Evolutionary conservation across 257 asterid genomes (phyloP).

Genomic region (Lithospermum erythrorhizon): DNA sequence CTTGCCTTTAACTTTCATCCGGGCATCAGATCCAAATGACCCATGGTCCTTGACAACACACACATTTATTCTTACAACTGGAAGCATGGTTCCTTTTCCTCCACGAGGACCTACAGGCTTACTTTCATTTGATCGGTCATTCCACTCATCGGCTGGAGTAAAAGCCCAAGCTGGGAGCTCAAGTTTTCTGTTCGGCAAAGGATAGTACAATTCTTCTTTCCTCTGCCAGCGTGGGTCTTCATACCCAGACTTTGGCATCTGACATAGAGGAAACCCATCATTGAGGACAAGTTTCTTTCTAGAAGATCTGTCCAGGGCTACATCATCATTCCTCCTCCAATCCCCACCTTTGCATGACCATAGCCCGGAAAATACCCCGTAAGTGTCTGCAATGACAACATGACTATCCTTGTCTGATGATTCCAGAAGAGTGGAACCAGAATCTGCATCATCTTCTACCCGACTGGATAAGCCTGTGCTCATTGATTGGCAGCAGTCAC

Average conservation of each 20-base stretch:
- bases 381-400: conserved; percentile 25
- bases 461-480: conserved; percentile 15
- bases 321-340: conserved; percentile 88
- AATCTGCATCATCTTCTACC: conserved; percentile 32
- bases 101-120: conserved; percentile 53
- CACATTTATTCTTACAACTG: conserved; percentile 92
- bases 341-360: conserved; percentile 97
- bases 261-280: conserved; percentile 86
- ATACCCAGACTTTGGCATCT: conserved; percentile 66
- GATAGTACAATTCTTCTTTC: conserved; percentile 64
- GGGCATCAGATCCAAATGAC: conserved; percentile 72
- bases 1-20: conserved; percentile 55
- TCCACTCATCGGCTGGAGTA: conserved; percentile 70
- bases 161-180: conserved; percentile 92
- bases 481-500: conserved; percentile 24
- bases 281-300: conserved; percentile 75
- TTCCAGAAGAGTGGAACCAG: conserved; percentile 18
- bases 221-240: conserved; percentile 89
- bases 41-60: conserved; percentile 95
- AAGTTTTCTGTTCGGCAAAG: conserved; percentile 65
- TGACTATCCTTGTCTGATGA: conserved; percentile 39
- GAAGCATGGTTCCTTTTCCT: conserved; percentile 65
- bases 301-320: conserved; percentile 52
- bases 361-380: conserved; percentile 49
- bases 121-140: conserved; percentile 44